Base-by-base conservation (phyloP, 345 rosid species). In the Sisymbrium irio region DNA sequence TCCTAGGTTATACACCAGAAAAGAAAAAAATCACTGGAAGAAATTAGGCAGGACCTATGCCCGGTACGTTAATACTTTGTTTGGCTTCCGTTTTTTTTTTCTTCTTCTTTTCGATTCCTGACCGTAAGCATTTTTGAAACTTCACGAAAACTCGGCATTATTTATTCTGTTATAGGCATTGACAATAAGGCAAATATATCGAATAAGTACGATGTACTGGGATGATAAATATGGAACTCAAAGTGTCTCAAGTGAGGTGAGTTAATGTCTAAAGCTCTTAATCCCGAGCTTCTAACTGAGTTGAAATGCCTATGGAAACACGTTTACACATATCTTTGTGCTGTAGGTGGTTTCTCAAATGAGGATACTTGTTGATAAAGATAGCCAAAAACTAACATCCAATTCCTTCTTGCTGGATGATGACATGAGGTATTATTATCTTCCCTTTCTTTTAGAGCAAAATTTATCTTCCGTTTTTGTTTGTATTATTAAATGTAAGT, bases 131-230 rank as follows among this genome's bases (percentile, higher is more conserved):
- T 5, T 51, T 55, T 47, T 62, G 56, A 35, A 36, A 40, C 42
- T 51, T 62, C 54, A 68, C 40, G 17, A 42, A 28, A 49, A 40
- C 28, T 63, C 14, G 14, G 11, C 36, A 65, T 12, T 65, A 20
- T 20, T 63, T 54, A 35, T 41, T 37, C 66, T 61, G 76, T 66
- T 37, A 19, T 85, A 95, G 99, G 92, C 81, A 22, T 75, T 95
- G 87, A 95, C 97, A 1, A 87, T 95, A 45, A 80, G 99, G 74
- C 99, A 95, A 86, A 95, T 95, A 70, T 92, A 95, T 77, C 89
- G 99, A 40, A 92, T 95, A 80, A 86, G 97, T 83, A 92, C 99
- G 9, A 95, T 95, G 99, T 95, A 95, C 80, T 95, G 96, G 88
- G 99, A 95, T 70, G 99, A 95, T 72, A 95, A 92, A 82, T 95